Conservation (phyloP, 139 green algal species). For the Edaphochlamys debaryana region DNA sequence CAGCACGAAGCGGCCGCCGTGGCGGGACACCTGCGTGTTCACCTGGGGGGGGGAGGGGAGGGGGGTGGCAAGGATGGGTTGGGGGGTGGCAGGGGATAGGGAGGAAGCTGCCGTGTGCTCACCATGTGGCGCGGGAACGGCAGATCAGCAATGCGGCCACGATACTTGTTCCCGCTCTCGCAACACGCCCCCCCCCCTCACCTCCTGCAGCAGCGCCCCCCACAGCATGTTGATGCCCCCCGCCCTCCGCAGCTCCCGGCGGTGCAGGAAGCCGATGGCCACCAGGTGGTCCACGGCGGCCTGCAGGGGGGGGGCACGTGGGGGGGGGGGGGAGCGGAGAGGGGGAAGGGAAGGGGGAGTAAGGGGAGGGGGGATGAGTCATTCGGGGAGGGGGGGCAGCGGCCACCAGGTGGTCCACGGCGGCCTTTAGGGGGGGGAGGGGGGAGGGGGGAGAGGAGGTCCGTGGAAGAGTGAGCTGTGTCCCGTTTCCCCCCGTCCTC, state of each 20-base stretch:
- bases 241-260: slow-evolving; percentile 39
- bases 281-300: slow-evolving; percentile 54
- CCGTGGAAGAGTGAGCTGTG: no score
- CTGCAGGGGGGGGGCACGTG: not conserved
- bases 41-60: slow-evolving; percentile 26
- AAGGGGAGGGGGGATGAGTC: not conserved
- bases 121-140: no score
- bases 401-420: no score
- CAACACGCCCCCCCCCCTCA: not conserved
- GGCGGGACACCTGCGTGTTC: slow-evolving; percentile 25
- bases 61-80: no score
- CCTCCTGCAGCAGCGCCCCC: slow-evolving; percentile 57
- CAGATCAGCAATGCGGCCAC: no score
- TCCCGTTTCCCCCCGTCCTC: no score
- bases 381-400: not conserved
- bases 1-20: slow-evolving; percentile 46
- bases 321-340: not conserved
- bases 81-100: not conserved
- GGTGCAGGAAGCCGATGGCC: slow-evolving; percentile 51
- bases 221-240: slow-evolving; percentile 58
- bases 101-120: no score
- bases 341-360: not conserved
- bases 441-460: no score
- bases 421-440: not conserved
- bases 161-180: no score